These are phyloP conservation scores for Tephrocybe sp. DNA, from an alignment of 768 basidiomycete genomes.

Conservation along the genomic window DNA sequence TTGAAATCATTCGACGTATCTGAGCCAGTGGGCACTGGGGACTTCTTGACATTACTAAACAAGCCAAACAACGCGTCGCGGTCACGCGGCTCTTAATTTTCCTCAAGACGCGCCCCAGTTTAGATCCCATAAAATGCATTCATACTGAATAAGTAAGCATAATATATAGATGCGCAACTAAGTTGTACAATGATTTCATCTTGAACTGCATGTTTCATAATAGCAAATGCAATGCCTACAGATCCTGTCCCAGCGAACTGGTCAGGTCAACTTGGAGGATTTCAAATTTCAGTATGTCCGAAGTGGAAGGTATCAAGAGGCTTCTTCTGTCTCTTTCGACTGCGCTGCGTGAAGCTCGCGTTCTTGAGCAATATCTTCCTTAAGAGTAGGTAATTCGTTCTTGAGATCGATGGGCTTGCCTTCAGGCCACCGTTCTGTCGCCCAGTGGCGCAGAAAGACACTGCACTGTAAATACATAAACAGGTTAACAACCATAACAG, in stretches of 20 bases:
- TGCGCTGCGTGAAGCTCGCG: constrained; percentile 15
- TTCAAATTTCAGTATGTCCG: not conserved
- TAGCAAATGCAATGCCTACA: not conserved
- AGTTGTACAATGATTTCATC: constrained; percentile 14
- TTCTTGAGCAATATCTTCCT: constrained; percentile 42
- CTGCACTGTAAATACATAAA: constrained; percentile 51
- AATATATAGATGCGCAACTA: constrained; percentile 15
- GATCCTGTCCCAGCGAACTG: no score
- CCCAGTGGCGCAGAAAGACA: constrained; percentile 77
- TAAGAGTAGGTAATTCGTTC: constrained; percentile 52
- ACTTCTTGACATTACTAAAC: no score
- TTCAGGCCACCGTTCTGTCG: constrained; percentile 66
- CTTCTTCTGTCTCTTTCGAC: not conserved
- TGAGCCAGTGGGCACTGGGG: no score
- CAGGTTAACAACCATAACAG: not conserved
- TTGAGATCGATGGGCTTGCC: constrained; percentile 50
- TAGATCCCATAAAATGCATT: not conserved
- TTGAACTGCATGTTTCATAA: constrained; percentile 1
- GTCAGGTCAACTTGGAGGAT: not conserved
- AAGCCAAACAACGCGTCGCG: not conserved
- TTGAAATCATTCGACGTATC: no score
- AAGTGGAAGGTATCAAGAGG: not conserved
- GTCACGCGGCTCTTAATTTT: not conserved
- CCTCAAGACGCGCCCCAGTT: not conserved
- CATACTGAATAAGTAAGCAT: constrained; percentile 6